Evolutionary conservation across 306 rosid genomes (phyloP).

Genomic region (Hippophae rhamnoides): DNA sequence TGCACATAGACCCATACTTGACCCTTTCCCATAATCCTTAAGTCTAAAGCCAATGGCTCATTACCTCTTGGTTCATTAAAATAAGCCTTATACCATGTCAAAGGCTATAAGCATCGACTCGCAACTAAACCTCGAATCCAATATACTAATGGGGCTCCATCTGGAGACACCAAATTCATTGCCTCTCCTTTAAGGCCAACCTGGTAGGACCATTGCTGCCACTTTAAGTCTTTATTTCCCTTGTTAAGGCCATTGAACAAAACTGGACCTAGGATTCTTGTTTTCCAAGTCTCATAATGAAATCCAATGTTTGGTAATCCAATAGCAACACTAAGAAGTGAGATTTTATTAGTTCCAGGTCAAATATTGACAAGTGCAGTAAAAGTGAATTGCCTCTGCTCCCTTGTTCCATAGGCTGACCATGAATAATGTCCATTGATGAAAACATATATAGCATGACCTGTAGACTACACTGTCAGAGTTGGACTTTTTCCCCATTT

Average conservation of each 20-base stretch:
- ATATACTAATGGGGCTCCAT: constrained; percentile 51
- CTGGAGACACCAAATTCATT: not conserved
- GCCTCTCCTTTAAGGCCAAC: too few relatives aligned
- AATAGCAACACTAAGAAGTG: not conserved
- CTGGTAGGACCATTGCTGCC: too few relatives aligned
- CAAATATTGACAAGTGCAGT: constrained; percentile 49
- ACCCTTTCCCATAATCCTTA: constrained; percentile 89
- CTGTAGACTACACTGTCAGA: constrained; percentile 62
- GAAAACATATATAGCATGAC: constrained; percentile 82
- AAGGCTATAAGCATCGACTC: constrained; percentile 32
- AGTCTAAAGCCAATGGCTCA: constrained; percentile 46
- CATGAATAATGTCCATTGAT: constrained; percentile 81
- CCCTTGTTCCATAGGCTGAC: constrained; percentile 68
- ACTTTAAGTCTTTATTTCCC: too few relatives aligned
- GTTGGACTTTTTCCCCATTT: constrained; percentile 57
- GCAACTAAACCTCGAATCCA: constrained; percentile 57
- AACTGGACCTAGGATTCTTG: too few relatives aligned
- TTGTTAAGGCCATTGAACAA: too few relatives aligned
- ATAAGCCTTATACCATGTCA: constrained; percentile 92
- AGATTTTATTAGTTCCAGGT: constrained; percentile 70
- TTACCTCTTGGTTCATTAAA: constrained; percentile 47
- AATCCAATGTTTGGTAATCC: too few relatives aligned
- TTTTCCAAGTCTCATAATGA: too few relatives aligned
- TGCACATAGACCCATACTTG: constrained; percentile 96
- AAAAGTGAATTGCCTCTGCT: constrained; percentile 55